Conservation (phyloP, 2,329 filamentous ascomycete genomes). For the Pyrenophora seminiperda region DNA sequence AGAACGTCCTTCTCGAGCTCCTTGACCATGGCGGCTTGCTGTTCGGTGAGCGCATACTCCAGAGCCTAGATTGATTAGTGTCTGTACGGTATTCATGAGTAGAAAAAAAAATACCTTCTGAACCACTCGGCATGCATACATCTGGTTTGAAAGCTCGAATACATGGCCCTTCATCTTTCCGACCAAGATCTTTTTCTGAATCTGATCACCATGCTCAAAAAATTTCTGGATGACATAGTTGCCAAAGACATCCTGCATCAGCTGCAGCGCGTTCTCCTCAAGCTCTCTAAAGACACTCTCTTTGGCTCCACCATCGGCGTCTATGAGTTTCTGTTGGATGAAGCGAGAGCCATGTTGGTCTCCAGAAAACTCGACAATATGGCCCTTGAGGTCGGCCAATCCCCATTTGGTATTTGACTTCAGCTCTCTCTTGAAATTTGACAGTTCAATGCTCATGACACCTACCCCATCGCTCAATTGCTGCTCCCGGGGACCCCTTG, state of each 20-base stretch:
- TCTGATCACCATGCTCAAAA: constrained; percentile 92
- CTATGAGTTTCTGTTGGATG: constrained; percentile 90
- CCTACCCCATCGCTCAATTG: constrained; percentile 60
- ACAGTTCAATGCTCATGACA: constrained; percentile 72
- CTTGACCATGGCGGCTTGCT: constrained; percentile 81
- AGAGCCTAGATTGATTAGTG: constrained; percentile 65
- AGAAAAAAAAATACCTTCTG: constrained; percentile 72
- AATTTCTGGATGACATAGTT: constrained; percentile 99
- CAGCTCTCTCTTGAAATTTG: constrained; percentile 77
- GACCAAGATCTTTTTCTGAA: constrained; percentile 86
- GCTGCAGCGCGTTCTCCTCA: constrained; percentile 77
- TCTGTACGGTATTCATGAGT: not conserved
- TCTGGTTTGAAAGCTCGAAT: constrained; percentile 77
- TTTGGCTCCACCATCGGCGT: constrained; percentile 94
- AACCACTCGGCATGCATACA: constrained; percentile 94
- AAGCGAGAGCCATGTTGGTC: constrained; percentile 96
- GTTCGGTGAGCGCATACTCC: constrained; percentile 87
- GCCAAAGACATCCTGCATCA: constrained; percentile 96
- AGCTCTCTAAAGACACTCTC: constrained; percentile 89
- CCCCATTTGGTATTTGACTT: constrained; percentile 79
- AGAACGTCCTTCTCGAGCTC: constrained; percentile 80
- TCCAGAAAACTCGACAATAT: constrained; percentile 92
- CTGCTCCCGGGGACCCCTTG: constrained; percentile 55
- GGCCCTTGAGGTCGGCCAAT: constrained; percentile 83
- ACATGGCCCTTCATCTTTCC: constrained; percentile 88